Evolutionary conservation across 2,329 filamentous ascomycete genomes (phyloP).

Genomic region (Biscogniauxia marginata): DNA sequence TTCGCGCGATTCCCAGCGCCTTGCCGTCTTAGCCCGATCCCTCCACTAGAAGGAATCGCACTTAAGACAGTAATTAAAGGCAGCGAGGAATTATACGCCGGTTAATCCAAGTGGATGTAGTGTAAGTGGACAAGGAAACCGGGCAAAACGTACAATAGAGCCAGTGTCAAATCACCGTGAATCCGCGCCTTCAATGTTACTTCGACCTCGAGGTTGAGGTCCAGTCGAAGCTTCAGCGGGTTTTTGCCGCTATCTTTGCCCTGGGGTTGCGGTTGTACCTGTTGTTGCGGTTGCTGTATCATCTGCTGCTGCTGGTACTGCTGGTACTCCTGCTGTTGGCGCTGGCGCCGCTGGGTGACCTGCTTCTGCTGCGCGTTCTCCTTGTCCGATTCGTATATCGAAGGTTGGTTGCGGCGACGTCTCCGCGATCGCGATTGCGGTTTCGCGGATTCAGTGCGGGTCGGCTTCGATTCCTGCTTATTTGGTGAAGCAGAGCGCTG

Average conservation of each 20-base stretch:
- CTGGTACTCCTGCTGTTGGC: conserved; percentile 28
- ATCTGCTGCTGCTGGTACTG: no score
- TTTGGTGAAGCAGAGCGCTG: conserved; percentile 7
- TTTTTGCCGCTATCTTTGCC: conserved; percentile 45
- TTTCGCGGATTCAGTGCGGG: conserved; percentile 26
- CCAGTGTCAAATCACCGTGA: conserved; percentile 77
- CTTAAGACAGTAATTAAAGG: neutral
- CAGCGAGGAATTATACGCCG: no score
- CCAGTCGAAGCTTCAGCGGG: conserved; percentile 70
- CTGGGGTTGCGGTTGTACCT: conserved; percentile 28
- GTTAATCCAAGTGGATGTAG: no score
- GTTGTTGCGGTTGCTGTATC: conserved; percentile 20
- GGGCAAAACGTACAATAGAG: conserved; percentile 62
- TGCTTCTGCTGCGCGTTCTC: conserved; percentile 25
- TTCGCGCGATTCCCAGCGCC: neutral
- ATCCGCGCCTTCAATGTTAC: conserved; percentile 84
- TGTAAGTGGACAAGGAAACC: no score
- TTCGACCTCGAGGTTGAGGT: conserved; percentile 80
- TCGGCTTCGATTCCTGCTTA: conserved; percentile 22
- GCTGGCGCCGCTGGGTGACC: conserved; percentile 20
- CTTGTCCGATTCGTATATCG: no score
- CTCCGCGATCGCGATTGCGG: conserved; percentile 23
- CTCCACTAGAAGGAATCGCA: neutral
- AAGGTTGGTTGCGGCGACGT: conserved; percentile 33
- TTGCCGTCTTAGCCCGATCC: neutral